phyloP scores from a whole-genome alignment of 192 early-diverging fungal genomes.

The Linnemannia elongata region DNA sequence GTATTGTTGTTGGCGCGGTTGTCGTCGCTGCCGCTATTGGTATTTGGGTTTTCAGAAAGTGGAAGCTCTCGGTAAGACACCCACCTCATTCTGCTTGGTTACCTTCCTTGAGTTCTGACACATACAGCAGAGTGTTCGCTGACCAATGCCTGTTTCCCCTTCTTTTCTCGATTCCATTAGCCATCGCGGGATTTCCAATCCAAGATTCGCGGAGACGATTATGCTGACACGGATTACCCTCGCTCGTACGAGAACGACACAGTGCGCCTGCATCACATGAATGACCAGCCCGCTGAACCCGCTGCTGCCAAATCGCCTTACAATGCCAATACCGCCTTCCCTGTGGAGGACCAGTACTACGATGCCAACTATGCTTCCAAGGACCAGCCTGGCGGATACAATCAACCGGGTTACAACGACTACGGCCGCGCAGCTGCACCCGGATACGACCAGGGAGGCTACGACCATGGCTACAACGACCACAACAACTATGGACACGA shows the following conservation, averaged over 20 bases:
- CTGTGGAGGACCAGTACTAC: slow-evolving; percentile 43
- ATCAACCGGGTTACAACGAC: neutral
- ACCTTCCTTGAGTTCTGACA: neutral
- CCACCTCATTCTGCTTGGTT: neutral
- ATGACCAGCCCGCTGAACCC: slow-evolving; percentile 30
- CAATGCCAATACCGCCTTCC: slow-evolving; percentile 20
- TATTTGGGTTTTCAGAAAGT: slow-evolving; percentile 68
- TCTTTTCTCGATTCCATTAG: slow-evolving; percentile 36
- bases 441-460: slow-evolving; percentile 12
- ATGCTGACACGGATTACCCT: slow-evolving; percentile 38
- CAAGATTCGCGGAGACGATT: slow-evolving; percentile 61
- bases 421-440: neutral
- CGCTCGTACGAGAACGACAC: slow-evolving; percentile 51
- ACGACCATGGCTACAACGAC: slow-evolving; percentile 10
- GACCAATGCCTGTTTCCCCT: neutral
- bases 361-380: slow-evolving; percentile 47
- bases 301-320: slow-evolving; percentile 33
- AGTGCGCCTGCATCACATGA: slow-evolving; percentile 57
- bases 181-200: slow-evolving; percentile 63
- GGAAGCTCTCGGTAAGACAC: slow-evolving; percentile 61
- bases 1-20: slow-evolving; percentile 28
- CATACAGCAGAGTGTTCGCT: neutral
- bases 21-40: slow-evolving; percentile 62
- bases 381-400: slow-evolving; percentile 27
- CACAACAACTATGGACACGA: slow-evolving; percentile 1